These are phyloP conservation scores for Cutaneotrichosporon spelunceum DNA, from an alignment of 1,284 basidiomycete species.

Conservation along the genomic window DNA sequence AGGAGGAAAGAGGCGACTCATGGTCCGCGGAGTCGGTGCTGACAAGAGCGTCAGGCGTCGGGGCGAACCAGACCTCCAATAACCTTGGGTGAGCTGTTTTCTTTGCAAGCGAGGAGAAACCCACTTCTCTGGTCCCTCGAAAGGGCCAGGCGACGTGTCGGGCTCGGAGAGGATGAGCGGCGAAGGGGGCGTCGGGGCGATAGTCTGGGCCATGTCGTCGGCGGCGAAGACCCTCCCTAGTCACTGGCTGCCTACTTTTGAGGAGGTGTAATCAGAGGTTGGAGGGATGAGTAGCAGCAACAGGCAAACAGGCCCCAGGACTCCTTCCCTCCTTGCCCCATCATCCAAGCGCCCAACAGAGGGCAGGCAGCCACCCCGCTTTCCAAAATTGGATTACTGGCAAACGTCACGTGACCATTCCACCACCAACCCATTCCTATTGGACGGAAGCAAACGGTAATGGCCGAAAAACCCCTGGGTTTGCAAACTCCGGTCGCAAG, in stretches of 20 bases:
- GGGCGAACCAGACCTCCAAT: conserved; percentile 90
- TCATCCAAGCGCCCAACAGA: no score
- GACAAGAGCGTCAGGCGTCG: conserved; percentile 63
- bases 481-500: no score
- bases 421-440: neutral
- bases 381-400: neutral
- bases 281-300: neutral
- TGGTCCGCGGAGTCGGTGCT: conserved; percentile 1
- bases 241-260: conserved; percentile 6
- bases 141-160: conserved; percentile 45
- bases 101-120: conserved; percentile 26
- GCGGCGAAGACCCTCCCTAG: conserved; percentile 9
- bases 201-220: conserved; percentile 23
- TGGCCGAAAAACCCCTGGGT: neutral
- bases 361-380: no score
- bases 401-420: neutral
- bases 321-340: no score
- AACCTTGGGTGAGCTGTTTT: neutral
- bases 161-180: conserved; percentile 27
- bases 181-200: conserved; percentile 19
- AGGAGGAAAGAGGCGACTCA: conserved; percentile 5
- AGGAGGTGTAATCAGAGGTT: conserved; percentile 3
- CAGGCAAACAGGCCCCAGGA: neutral
- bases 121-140: conserved; percentile 79
- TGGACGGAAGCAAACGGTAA: neutral